Evolutionary conservation across 106 monocot species (phyloP), one percentile per base, ranked within the genome.

Genomic region (Dendrobium chrysotoxum): DNA sequence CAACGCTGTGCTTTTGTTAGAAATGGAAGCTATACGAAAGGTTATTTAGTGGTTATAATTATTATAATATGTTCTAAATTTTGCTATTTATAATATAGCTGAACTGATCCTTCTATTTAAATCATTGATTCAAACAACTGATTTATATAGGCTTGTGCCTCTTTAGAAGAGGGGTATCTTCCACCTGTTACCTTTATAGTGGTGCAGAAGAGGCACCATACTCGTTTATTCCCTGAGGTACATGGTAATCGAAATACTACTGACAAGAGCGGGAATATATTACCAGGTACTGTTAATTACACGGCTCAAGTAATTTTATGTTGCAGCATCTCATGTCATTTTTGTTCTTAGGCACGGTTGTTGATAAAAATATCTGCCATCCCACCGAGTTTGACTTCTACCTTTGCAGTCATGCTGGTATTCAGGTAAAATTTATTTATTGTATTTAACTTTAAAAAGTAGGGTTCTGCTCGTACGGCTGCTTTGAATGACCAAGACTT

Each of bases 21-120:
- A 96, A 76, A 81, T 96, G n/a, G 93, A 96, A 81, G 93, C 93
- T 16, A 93, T 96, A 78, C 91, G 93, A 0, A 96, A 96, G 91
- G 95, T 96, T 82, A 30, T 78, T 68, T 38, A 28, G 1, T 26
- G n/a, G 0, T 12, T 3, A 4, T 75, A 18, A 53, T 76, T 86
- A 90, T 45, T 44, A 75, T 15, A 1, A 74, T 6, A 41, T 74
- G 84, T 40, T 20, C 16, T 4, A 20, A 35, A 35, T 3, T 35
- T 35, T 35, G 95, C 90, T 86, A 92, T 92, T 45, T 92, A 92
- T 4, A 35, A 35, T 35, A 35, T 35, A 3, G 35, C 35, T 35
- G 2, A 35, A 54, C 18, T 54, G 53, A n/a, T n/a, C n/a, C n/a
- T n/a, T 57, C 17, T 18, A 15, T 57, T 57, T 57, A 20, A 54